Evolutionary conservation across 2,329 filamentous ascomycete species (phyloP).

Genomic region (Penicillium janthinellum): DNA sequence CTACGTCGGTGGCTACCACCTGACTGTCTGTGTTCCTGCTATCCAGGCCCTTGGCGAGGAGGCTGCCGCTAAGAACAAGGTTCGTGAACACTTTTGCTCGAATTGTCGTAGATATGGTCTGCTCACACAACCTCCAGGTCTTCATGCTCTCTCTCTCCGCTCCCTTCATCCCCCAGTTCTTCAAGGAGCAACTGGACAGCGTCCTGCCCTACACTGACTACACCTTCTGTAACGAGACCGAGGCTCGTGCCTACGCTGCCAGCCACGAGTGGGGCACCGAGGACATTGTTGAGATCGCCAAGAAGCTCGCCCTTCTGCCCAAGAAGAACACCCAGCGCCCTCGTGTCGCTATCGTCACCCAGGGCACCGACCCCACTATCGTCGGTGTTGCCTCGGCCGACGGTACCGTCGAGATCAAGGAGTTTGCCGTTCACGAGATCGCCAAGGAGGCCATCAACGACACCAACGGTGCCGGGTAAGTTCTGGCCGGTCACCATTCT

Average conservation of each 20-base stretch:
- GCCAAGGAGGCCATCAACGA: conserved; percentile 80
- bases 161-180: conserved; percentile 95
- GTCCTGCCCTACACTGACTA: conserved; percentile 92
- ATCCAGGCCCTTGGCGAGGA: conserved; percentile 88
- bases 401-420: conserved; percentile 65
- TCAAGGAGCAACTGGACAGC: conserved; percentile 91
- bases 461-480: conserved; percentile 85
- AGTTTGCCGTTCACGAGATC: conserved; percentile 81
- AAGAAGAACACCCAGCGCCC: conserved; percentile 88
- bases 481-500: conserved; percentile 6
- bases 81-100: conserved; percentile 32
- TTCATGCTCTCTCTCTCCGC: conserved; percentile 92
- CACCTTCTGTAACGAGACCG: conserved; percentile 94
- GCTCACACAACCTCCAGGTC: conserved; percentile 41
- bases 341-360: conserved; percentile 87
- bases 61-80: conserved; percentile 86
- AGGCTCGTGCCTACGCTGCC: conserved; percentile 85
- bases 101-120: background rate
- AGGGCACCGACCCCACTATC: conserved; percentile 88
- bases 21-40: conserved; percentile 91
- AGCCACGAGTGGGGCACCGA: conserved; percentile 73
- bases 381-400: conserved; percentile 72
- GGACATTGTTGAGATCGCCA: conserved; percentile 81
- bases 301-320: conserved; percentile 80
- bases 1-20: conserved; percentile 95